A percentile compares a stretch with the other conserved stretches of the same genome.
Conservation (phyloP, 1,284 basidiomycete species). For the Cryptococcus hybrid region DNA sequence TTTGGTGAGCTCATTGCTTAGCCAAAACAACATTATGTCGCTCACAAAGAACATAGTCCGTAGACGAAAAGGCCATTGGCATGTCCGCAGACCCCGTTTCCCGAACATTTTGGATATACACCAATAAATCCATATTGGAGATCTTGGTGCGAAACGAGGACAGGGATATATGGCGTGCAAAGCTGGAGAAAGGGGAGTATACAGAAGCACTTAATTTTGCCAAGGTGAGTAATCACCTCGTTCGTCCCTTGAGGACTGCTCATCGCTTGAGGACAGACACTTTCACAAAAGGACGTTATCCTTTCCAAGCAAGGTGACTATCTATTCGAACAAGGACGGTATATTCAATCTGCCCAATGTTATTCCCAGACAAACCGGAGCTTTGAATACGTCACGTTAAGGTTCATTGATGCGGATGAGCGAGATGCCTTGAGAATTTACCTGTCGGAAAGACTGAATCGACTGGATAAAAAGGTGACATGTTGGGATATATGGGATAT, state of each 20-base stretch:
- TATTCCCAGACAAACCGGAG: constrained; percentile 84
- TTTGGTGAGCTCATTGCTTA: constrained; percentile 58
- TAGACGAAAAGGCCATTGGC: constrained; percentile 67
- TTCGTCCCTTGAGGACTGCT: background rate
- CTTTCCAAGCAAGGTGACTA: constrained; percentile 79
- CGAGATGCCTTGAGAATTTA: constrained; percentile 92
- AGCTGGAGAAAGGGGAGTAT: constrained; percentile 72
- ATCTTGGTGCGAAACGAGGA: constrained; percentile 83
- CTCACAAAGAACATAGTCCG: constrained; percentile 56
- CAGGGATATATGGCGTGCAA: constrained; percentile 91
- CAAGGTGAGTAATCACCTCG: constrained; percentile 57
- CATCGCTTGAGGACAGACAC: constrained; percentile 57
- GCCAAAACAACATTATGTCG: background rate
- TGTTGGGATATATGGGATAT: constrained; percentile 22
- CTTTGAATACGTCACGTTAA: constrained; percentile 91
- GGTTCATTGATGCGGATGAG: constrained; percentile 86
- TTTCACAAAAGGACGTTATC: constrained; percentile 74
- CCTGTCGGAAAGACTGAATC: constrained; percentile 80
- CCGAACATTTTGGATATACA: constrained; percentile 93
- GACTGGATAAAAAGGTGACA: constrained; percentile 68
- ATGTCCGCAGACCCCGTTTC: constrained; percentile 79
- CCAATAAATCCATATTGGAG: constrained; percentile 86
- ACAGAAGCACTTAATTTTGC: constrained; percentile 76
- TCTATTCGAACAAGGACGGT: constrained; percentile 78
- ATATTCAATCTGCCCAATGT: constrained; percentile 86